Evolutionary conservation across 768 basidiomycete species (phyloP), one percentile per base, ranked within the genome.

Genomic region (Lactifluus pinguis): DNA sequence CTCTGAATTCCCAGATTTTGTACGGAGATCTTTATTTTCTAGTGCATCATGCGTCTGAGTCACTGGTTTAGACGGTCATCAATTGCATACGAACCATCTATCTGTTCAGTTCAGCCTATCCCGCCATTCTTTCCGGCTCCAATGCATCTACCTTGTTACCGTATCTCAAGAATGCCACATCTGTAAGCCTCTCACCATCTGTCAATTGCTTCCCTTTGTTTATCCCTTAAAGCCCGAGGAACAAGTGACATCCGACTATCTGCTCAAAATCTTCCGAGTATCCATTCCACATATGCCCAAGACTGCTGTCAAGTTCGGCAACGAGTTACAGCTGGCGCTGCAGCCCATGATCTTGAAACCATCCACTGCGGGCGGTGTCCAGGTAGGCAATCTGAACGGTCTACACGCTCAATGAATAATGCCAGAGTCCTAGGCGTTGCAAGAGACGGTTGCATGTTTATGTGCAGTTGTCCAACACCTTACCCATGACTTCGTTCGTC

Each of bases 341-440:
- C 84, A 95, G 65, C 89, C 91, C 0, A 94, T 98, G 94, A 87
- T 99, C 45, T 79, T 91, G 67, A 92, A 90, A 68, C 93, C 92
- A 4, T 83, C 86, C 0, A 77, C 79, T 42, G 74, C 80, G 2
- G 86, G 85, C 13, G 84, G 87, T 29, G 75, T 88, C 9, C 76
- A 81, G 72, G 89, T 90, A 61, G 34, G 81, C 69, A 52, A 10
- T 14, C 29, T 2, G 53, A 66, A 13, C 29, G 3, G 45, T 47
- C 9, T 3, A n/a, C 36, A 38, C 2, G 10, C 36, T 8, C 29
- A 13, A 11, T 19, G n/a, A 25, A 19, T 19, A 30, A 47, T 6
- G n/a, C 54, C 29, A 15, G 55, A 13, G 44, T 17, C 47, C 1
- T 64, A 94, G 88, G 85, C 88, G 21, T 72, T 98, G 36, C 92